A percentile compares a stretch with the other conserved stretches of the same genome.
Conservation (phyloP, 805 yeast species). For the Starmerella stigmatis region DNA sequence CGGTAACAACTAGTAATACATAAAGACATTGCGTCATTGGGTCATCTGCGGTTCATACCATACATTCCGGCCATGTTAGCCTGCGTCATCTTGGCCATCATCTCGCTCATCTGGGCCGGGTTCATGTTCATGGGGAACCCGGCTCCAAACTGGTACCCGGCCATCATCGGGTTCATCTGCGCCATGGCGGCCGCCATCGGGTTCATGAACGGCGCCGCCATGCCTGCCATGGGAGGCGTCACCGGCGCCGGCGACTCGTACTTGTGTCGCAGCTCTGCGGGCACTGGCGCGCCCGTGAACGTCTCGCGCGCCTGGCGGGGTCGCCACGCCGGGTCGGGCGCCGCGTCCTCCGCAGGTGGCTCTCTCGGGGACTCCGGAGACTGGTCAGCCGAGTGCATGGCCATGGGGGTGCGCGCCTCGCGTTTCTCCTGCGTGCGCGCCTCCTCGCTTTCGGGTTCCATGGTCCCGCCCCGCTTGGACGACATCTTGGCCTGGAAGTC, state of each 20-base stretch:
- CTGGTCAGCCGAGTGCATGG: conserved; percentile 14
- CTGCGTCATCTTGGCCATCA: conserved; percentile 9
- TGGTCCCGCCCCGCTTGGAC: conserved; percentile 28
- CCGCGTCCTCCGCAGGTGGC: conserved; percentile 11
- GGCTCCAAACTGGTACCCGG: conserved; percentile 1
- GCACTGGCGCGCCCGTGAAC: conserved; percentile 10
- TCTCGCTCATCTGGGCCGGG: conserved; percentile 11
- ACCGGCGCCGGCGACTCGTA: conserved; percentile 8
- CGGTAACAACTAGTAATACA: neutral
- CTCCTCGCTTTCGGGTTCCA: conserved; percentile 26
- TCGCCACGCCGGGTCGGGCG: conserved; percentile 5
- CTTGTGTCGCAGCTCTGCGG: conserved; percentile 13
- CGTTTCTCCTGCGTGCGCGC: conserved; percentile 24
- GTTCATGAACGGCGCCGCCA: conserved; percentile 4
- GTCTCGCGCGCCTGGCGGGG: conserved; percentile 13
- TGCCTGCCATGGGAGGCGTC: conserved; percentile 10
- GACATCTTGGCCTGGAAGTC: conserved; percentile 23
- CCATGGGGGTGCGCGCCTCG: conserved; percentile 24
- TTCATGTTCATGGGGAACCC: conserved; percentile 9
- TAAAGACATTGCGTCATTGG: neutral
- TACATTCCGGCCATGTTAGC: conserved; percentile 3
- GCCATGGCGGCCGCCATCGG: conserved; percentile 7
- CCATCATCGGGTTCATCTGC: conserved; percentile 10
- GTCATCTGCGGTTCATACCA: neutral
- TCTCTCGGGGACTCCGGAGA: conserved; percentile 23